phyloP scores from a whole-genome alignment of 352 stramenopile species.

The Globisporangium iwayamae region DNA sequence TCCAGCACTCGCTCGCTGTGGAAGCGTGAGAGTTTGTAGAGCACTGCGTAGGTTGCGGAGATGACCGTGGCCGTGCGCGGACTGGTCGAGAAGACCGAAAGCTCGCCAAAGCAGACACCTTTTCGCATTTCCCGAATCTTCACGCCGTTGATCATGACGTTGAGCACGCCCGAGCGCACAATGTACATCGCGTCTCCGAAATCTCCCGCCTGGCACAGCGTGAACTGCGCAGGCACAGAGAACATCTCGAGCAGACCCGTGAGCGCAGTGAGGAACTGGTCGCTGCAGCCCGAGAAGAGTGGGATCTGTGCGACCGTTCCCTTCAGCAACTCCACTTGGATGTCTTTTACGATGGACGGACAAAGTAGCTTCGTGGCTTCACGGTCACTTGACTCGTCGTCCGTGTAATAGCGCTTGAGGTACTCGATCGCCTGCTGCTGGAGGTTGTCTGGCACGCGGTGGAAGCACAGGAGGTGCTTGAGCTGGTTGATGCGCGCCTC shows the following conservation, averaged over 20 bases:
- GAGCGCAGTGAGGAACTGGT: slow-evolving; percentile 59
- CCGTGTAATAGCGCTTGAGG: slow-evolving; percentile 63
- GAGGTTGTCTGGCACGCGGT: slow-evolving; percentile 49
- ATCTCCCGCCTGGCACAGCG: slow-evolving; percentile 51
- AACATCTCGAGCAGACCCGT: slow-evolving; percentile 67
- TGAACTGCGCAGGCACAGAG: slow-evolving; percentile 48
- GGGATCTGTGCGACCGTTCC: slow-evolving; percentile 53
- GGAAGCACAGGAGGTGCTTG: slow-evolving; percentile 58
- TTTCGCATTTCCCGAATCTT: slow-evolving; percentile 73
- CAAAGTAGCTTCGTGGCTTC: slow-evolving; percentile 61
- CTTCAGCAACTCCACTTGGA: slow-evolving; percentile 66
- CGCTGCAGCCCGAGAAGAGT: slow-evolving; percentile 59
- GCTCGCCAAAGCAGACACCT: slow-evolving; percentile 57
- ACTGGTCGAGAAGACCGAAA: slow-evolving; percentile 59
- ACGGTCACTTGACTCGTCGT: slow-evolving; percentile 64
- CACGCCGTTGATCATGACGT: slow-evolving; percentile 46
- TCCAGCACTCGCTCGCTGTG: slow-evolving; percentile 50
- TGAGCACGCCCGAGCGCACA: slow-evolving; percentile 64
- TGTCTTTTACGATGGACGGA: slow-evolving; percentile 70
- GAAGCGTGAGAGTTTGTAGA: slow-evolving; percentile 64
- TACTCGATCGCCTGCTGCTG: slow-evolving; percentile 55
- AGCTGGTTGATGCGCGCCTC: slow-evolving; percentile 67
- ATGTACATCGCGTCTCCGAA: slow-evolving; percentile 72
- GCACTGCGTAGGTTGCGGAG: slow-evolving; percentile 50
- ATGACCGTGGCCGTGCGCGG: slow-evolving; percentile 50